Evolutionary conservation across 805 yeast species (phyloP), one percentile per base, ranked within the genome.

Genomic region (Tetrapisispora taiwanensis): DNA sequence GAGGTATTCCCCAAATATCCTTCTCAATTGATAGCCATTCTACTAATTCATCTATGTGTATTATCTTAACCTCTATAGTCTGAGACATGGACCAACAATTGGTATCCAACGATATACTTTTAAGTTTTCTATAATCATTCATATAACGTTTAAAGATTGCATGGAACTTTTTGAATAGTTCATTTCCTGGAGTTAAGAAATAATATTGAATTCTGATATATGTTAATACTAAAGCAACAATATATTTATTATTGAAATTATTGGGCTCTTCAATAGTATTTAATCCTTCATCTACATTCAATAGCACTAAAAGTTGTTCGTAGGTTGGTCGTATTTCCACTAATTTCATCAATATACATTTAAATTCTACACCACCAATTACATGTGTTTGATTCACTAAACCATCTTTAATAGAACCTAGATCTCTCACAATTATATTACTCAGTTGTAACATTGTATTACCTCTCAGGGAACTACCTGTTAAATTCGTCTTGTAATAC

Each of bases 261-360:
- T 82, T 63, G 49, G 75, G 72, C 43, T 78, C 72, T 10, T 56
- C 54, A 1, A 36, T 4, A 9, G 6, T 10, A 24, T 36, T 36
- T 10, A 36, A 36, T 7, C 24, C 30, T 2, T 35, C 41, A 12
- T 44, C 24, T 13, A 24, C 10, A 6, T 36, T n/a, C 7, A 71
- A 53, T 0, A 62, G 30, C 3, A 37, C 30, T 10, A 31, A 15
- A n/a, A 62, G 13, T 45, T 62, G 65, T 2, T 52, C 54, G 46
- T 52, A 47, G 2, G 56, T 55, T 7, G 97, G 97, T 48, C 77
- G 77, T 15, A 92, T 62, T 60, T 90, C 95, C 4, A 89, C 68
- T 46, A 90, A 59, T 50, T 90, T 78, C 55, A 86, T 76, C 30
- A 87, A 60, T 37, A 95, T 70, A 55, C 95, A 80, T n/a, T 57